These are phyloP conservation scores for Ustilago loliicola DNA, from an alignment of 1,284 basidiomycete genomes.

Conservation along the genomic window DNA sequence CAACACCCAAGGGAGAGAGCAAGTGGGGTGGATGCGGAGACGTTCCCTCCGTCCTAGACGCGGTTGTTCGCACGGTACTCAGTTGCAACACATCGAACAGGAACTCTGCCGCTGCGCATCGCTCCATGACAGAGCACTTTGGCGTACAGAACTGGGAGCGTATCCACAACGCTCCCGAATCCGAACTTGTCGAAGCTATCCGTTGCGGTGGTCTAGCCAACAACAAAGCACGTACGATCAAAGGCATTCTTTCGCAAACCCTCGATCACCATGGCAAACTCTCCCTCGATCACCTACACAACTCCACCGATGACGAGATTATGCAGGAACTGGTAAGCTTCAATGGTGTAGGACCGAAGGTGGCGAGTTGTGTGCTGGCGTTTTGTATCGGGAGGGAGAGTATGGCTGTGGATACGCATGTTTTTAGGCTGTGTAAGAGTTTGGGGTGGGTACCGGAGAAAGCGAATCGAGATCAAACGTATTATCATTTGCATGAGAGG, in stretches of 20 bases:
- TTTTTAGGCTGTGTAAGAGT: slow-evolving; percentile 76
- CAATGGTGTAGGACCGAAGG: slow-evolving; percentile 81
- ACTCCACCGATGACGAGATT: slow-evolving; percentile 75
- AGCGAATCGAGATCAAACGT: slow-evolving; percentile 76
- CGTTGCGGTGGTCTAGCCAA: slow-evolving; percentile 80
- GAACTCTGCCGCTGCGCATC: slow-evolving; percentile 79
- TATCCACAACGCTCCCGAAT: slow-evolving; percentile 75
- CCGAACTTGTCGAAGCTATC: slow-evolving; percentile 77
- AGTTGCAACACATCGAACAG: slow-evolving; percentile 80
- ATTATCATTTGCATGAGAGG: slow-evolving; percentile 78
- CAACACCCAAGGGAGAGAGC: slow-evolving; percentile 36
- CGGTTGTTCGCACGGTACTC: slow-evolving; percentile 80
- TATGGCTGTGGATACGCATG: slow-evolving; percentile 83
- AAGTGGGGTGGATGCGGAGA: slow-evolving; percentile 59
- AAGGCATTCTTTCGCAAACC: slow-evolving; percentile 50
- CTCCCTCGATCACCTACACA: slow-evolving; percentile 72
- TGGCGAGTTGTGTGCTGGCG: slow-evolving; percentile 81
- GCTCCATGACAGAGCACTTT: slow-evolving; percentile 76
- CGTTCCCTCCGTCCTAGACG: slow-evolving; percentile 75
- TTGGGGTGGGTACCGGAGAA: slow-evolving; percentile 80
- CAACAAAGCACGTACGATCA: slow-evolving; percentile 79
- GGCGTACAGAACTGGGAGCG: slow-evolving; percentile 77
- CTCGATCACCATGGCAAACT: slow-evolving; percentile 47
- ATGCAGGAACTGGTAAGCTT: slow-evolving; percentile 74
- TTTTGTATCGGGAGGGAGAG: slow-evolving; percentile 81